Conservation (phyloP, 1,284 basidiomycete genomes). For the Hypsizygus ulmarius region DNA sequence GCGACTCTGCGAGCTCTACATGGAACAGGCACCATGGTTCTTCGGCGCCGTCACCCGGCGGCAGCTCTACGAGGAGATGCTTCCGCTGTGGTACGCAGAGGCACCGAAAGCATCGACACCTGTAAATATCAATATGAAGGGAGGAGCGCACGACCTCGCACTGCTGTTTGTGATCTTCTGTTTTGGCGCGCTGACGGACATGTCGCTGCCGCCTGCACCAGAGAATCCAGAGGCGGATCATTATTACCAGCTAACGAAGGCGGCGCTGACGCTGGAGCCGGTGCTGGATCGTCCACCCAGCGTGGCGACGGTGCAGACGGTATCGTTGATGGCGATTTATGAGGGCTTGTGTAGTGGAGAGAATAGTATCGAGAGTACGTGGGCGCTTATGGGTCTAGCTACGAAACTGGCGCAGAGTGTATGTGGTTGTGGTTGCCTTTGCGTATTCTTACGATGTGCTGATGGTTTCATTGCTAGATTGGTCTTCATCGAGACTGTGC, state of each 20-base stretch:
- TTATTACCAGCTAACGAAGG: conserved; percentile 56
- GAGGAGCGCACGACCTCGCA: conserved; percentile 53
- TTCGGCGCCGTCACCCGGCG: conserved; percentile 62
- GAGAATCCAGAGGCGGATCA: conserved; percentile 49
- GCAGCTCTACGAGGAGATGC: conserved; percentile 61
- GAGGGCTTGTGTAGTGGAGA: conserved; percentile 57
- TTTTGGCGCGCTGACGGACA: conserved; percentile 56
- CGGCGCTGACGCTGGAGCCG: conserved; percentile 61
- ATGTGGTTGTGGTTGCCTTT: conserved; percentile 24
- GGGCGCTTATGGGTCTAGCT: conserved; percentile 58
- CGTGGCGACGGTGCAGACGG: conserved; percentile 63
- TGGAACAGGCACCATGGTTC: conserved; percentile 74
- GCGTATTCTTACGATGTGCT: conserved; percentile 14
- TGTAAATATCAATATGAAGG: conserved; percentile 23
- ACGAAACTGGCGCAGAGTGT: conserved; percentile 67
- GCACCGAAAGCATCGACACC: conserved; percentile 28
- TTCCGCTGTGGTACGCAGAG: conserved; percentile 66
- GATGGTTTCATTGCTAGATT: conserved; percentile 38
- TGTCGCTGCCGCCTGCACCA: conserved; percentile 46
- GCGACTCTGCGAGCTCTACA: conserved; percentile 58
- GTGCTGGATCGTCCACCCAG: conserved; percentile 64
- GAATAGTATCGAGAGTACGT: conserved; percentile 59
- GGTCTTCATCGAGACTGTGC: conserved; percentile 70
- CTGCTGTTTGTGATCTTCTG: conserved; percentile 56
- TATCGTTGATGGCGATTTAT: conserved; percentile 67